Evolutionary conservation across 495 filamentous ascomycete genomes (phyloP), one percentile per base, ranked within the genome.

Genomic region (Venustampulla echinocandica): DNA sequence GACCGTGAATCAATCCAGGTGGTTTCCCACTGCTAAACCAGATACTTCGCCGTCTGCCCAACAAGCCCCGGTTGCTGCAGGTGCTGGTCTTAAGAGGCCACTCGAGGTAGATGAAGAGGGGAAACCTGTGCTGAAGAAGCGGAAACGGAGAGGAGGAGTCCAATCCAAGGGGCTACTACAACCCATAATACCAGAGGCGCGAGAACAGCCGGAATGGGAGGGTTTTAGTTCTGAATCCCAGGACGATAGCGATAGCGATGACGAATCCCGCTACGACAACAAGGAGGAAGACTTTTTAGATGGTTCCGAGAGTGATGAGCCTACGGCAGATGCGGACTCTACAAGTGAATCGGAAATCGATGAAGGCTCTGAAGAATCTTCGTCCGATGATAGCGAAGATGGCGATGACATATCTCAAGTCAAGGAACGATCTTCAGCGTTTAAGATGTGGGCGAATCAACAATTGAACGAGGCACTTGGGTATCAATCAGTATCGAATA

Each of bases 391-490:
- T 9, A 61, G 61, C 4, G 55, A 62, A 5, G 61, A 63, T 18
- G 65, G 64, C 14, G 59, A 64, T 14, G 52, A 55, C 3, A 58
- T 58, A 2, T 50, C 61, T 9, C 56, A 61, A 20, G 62, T 64
- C 15, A 49, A 54, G 9, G 51, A 53, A 15, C 59, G 70, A 35
- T 71, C 69, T 27, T 76, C 72, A 5, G 87, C 89, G n/a, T 98
- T 98, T 71, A 96, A 96, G 64, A 71, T 79, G 10, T 98, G 92
- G 92, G 92, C 93, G 11, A 78, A 79, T 21, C 79, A 85, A 52
- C 84, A 89, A 60, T 77, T 89, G 42, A 93, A 94, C 58, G 77
- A 87, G 53, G 80, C 81, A 7, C 62, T 73, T 27, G 74, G 74
- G 1, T 78, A 70, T 52, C 44, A 69, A 36, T 62, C 70, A 1